phyloP scores from a whole-genome alignment of 139 green algal species.

The Prasinococcaceae sp. region DNA sequence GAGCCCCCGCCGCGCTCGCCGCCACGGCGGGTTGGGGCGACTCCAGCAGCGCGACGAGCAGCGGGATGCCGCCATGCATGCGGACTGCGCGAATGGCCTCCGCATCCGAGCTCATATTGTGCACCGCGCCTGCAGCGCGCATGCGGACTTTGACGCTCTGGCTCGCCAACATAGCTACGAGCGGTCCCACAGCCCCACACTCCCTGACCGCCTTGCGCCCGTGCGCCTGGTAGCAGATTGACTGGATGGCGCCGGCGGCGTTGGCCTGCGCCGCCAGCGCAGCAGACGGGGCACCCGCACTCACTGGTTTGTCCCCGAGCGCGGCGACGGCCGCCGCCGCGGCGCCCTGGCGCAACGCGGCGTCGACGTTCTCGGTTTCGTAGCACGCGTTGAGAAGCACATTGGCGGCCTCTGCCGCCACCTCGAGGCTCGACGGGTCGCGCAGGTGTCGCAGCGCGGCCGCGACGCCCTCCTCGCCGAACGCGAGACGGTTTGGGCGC shows the following conservation, averaged over 20 bases:
- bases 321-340: constrained; percentile 16
- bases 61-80: constrained; percentile 31
- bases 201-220: constrained; percentile 11
- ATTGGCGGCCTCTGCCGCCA: constrained; percentile 45
- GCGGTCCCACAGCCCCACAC: not conserved
- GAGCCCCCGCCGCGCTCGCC: constrained; percentile 38
- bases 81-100: constrained; percentile 44
- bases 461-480: constrained; percentile 18
- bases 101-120: constrained; percentile 54
- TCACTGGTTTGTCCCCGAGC: not conserved
- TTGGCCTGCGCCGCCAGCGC: constrained; percentile 32
- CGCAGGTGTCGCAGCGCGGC: constrained; percentile 11
- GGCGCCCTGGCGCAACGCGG: constrained; percentile 26
- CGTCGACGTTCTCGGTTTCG: constrained; percentile 34
- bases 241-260: constrained; percentile 53
- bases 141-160: constrained; percentile 24
- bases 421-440: not conserved
- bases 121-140: constrained; percentile 46
- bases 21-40: constrained; percentile 11
- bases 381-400: constrained; percentile 63
- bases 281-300: not conserved
- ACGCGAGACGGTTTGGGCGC: constrained; percentile 27
- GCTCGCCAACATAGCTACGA: constrained; percentile 8
- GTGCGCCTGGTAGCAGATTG: constrained; percentile 40
- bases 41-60: constrained; percentile 36